These are phyloP conservation scores for Trichoderma sp. DNA, from an alignment of 2,329 filamentous ascomycete species.

Conservation along the genomic window DNA sequence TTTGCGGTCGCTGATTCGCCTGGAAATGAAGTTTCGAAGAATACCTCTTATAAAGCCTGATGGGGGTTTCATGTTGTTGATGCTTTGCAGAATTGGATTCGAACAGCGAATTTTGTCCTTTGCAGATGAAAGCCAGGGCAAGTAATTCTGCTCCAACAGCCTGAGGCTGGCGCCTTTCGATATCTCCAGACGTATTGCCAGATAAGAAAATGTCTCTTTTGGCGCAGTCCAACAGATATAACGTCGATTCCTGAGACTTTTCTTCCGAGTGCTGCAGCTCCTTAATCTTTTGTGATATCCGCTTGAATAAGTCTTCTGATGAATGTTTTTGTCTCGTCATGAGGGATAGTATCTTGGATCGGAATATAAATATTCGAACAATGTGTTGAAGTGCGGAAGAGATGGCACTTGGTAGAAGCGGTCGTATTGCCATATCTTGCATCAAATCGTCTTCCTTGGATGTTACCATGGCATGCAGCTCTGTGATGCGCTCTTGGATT, in stretches of 20 bases:
- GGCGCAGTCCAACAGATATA: background rate
- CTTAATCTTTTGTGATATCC: background rate
- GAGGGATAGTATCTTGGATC: background rate
- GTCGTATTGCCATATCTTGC: background rate
- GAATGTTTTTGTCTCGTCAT: background rate
- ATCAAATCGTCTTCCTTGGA: background rate
- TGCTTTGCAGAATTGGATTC: background rate
- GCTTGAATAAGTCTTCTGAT: background rate
- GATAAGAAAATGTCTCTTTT: conserved; percentile 7
- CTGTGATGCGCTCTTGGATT: background rate
- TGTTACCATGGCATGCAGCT: conserved; percentile 1
- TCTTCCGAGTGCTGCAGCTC: background rate
- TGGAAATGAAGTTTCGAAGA: background rate
- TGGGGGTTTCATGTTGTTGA: background rate
- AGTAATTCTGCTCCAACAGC: background rate
- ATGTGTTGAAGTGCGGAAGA: background rate
- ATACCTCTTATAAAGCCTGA: background rate
- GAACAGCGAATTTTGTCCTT: background rate
- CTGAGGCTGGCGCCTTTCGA: background rate
- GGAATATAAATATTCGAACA: background rate
- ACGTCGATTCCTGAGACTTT: background rate
- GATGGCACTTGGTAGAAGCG: background rate
- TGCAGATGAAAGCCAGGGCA: background rate
- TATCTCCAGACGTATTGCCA: background rate
- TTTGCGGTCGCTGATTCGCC: conserved; percentile 3